Percentiles rank a stretch among this genome's conserved stretches.
Conservation (phyloP, 2,329 filamentous ascomycete genomes). For the Paecilomyces sp. region DNA sequence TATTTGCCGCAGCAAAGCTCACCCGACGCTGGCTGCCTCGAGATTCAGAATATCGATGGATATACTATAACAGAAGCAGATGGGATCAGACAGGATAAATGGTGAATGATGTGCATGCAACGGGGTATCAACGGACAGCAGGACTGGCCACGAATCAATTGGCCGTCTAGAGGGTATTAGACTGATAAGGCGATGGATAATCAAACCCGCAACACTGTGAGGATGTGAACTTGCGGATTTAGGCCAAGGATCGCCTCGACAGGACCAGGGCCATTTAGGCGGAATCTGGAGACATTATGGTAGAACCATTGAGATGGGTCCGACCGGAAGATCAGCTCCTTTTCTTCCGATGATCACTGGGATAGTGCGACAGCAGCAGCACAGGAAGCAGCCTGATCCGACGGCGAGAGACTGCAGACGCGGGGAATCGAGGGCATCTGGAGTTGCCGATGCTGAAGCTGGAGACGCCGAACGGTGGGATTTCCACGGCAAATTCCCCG, state of each 20-base stretch:
- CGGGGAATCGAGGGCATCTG: neutral
- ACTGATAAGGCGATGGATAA: neutral
- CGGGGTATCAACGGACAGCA: neutral
- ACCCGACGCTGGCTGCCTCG: neutral
- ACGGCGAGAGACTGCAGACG: neutral
- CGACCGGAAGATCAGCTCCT: neutral
- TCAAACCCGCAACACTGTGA: neutral
- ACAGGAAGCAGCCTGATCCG: neutral
- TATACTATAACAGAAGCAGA: neutral
- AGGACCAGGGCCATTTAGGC: neutral
- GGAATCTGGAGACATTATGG: neutral
- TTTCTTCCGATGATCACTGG: neutral
- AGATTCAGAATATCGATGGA: neutral
- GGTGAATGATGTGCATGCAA: neutral
- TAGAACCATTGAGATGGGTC: neutral
- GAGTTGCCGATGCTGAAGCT: neutral
- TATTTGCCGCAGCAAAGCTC: neutral
- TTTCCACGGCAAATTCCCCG: neutral
- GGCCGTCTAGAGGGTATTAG: neutral
- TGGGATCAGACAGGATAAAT: neutral
- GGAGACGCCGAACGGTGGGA: neutral
- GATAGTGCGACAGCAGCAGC: neutral
- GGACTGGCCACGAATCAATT: neutral
- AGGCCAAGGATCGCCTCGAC: neutral
- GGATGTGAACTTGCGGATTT: neutral